Evolutionary conservation across 805 yeast genomes (phyloP), one percentile per base, ranked within the genome.

Genomic region (Cyberlindnera euphorbiae): DNA sequence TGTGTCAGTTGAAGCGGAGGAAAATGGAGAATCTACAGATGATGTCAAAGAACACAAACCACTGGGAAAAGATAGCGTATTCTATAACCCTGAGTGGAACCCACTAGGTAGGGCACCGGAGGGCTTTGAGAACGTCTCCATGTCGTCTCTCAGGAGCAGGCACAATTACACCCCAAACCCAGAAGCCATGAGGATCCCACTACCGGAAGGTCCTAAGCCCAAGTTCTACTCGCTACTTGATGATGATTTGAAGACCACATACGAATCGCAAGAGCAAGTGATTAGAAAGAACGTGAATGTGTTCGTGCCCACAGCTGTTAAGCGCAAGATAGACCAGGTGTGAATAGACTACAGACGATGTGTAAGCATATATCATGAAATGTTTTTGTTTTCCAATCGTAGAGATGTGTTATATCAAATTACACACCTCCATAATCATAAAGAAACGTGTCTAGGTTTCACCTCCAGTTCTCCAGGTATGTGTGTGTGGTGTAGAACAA

Each of bases 11-110:
- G n/a, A n/a, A n/a, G n/a, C n/a, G n/a, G n/a, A n/a, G n/a, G n/a
- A n/a, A 14, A 5, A 24, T 7, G 31, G 25, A 30, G 26, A 19
- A 17, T 19, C 22, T 7, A 19, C 22, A n/a, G 26, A 23, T n/a
- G 27, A 15, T 19, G 16, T 6, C 12, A 15, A 17, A 2, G 32
- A 25, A 8, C 23, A 21, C 1, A 21, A 17, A 39, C 42, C 63
- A 50, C 57, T 73, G 47, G 80, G 78, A 2, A 49, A 46, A 19
- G 58, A 64, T 26, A 77, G 84, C 7, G 62, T 77, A 2, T 80
- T 72, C 50, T 78, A 74, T 55, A 81, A 80, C 46, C 77, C 80
- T 5, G 84, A 79, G 42, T 68, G 82, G 62, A 80, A 80, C 41
- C 78, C 81, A 3, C 49, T 67, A 5, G 87, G 87, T 0, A 56